A percentile compares a stretch with the other conserved stretches of the same genome.
Conservation (phyloP, 306 rosid species). For the Coriaria nepalensis region DNA sequence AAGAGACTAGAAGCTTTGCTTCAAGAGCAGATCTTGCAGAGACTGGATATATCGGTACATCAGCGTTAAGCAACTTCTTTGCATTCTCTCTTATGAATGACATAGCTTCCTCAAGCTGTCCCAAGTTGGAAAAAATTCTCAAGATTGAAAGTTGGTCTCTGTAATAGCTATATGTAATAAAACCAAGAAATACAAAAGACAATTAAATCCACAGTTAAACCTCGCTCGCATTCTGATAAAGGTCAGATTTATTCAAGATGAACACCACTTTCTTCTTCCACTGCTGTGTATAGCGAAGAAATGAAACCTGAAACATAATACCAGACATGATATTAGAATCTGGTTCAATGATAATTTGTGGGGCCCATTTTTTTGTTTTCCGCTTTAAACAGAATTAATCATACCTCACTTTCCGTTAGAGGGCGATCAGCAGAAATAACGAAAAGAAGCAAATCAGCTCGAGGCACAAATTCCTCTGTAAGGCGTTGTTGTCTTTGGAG, state of each 20-base stretch:
- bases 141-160: slow-evolving; percentile 1
- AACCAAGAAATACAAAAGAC: slow-evolving; percentile 8
- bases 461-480: slow-evolving; percentile 95
- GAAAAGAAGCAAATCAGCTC: slow-evolving; percentile 93
- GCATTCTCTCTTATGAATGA: slow-evolving; percentile 68
- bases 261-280: slow-evolving; percentile 98
- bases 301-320: slow-evolving; percentile 50
- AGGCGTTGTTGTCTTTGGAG: slow-evolving; percentile 94
- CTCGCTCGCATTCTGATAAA: slow-evolving; percentile 65
- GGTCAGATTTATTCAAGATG: slow-evolving; percentile 85
- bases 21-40: slow-evolving; percentile 92
- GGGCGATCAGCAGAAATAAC: slow-evolving; percentile 97
- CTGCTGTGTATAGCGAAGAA: slow-evolving; percentile 90
- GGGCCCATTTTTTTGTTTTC: too few species aligned
- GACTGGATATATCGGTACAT: slow-evolving; percentile 68
- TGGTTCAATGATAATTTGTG: slow-evolving; percentile 8
- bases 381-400: neutral
- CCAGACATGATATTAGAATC: slow-evolving; percentile 8
- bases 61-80: slow-evolving; percentile 55
- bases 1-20: slow-evolving; percentile 45
- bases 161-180: slow-evolving; percentile 6
- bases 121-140: slow-evolving; percentile 16
- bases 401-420: slow-evolving; percentile 94
- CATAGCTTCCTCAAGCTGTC: slow-evolving; percentile 90
- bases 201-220: slow-evolving; percentile 27